phyloP scores from a whole-genome alignment of 192 early-diverging fungal species.

The Linnemannia hyalina region DNA sequence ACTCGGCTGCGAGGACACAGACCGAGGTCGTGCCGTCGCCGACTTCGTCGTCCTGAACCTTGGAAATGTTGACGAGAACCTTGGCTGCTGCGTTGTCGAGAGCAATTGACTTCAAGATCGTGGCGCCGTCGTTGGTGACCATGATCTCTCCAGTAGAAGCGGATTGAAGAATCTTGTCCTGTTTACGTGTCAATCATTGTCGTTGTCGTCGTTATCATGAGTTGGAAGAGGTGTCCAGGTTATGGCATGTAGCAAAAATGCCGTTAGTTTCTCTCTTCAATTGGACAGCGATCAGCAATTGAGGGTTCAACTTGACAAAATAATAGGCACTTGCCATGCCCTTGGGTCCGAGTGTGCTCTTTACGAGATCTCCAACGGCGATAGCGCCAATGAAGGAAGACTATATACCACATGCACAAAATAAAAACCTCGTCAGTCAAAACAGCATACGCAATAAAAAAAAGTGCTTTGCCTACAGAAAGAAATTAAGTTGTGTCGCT shows the following conservation, averaged over 20 bases:
- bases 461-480: not conserved
- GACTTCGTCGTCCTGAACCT: constrained; percentile 99
- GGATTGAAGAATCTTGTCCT: constrained; percentile 99
- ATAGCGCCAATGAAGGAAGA: constrained; percentile 98
- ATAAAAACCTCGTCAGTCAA: not conserved
- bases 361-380: constrained; percentile 98
- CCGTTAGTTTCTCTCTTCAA: not conserved
- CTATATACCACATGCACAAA: constrained; percentile 53
- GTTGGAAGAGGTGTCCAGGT: not conserved
- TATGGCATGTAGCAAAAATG: not conserved
- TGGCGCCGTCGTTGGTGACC: constrained; percentile 99
- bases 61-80: constrained; percentile 97
- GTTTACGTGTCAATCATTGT: not conserved
- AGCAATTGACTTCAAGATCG: constrained; percentile 98
- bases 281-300: not conserved
- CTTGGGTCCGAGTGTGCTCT: constrained; percentile 97
- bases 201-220: not conserved
- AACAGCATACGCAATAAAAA: not conserved
- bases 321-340: constrained; percentile 83
- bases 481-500: not conserved
- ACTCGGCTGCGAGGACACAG: constrained; percentile 96
- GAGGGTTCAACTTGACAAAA: no score
- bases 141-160: constrained; percentile 84
- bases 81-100: constrained; percentile 99
- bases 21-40: constrained; percentile 99